Conservation (phyloP, 192 early-diverging fungal species). For the Coemansia sp. region DNA sequence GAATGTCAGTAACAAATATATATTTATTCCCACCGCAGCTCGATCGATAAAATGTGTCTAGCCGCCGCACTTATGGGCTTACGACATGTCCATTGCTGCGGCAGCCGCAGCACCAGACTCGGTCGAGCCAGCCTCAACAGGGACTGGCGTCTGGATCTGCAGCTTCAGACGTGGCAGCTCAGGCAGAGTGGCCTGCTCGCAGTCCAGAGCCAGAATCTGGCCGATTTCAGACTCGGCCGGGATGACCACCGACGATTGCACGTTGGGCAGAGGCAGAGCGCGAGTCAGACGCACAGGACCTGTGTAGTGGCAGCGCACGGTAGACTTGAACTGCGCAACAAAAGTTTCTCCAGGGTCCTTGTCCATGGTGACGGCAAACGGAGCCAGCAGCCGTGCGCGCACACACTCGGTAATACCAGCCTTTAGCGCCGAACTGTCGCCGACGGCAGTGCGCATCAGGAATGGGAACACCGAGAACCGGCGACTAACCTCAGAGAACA, state of each 20-base stretch:
- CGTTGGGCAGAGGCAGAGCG: constrained; percentile 67
- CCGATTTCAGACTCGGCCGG: constrained; percentile 43
- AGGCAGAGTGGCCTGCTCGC: constrained; percentile 28
- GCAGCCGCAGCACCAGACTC: neutral
- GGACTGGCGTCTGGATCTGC: constrained; percentile 25
- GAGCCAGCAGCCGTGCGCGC: constrained; percentile 60
- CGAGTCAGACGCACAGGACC: constrained; percentile 68
- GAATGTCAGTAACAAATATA: too few relatives aligned
- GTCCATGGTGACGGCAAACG: constrained; percentile 62
- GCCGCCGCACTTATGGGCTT: neutral
- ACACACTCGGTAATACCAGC: constrained; percentile 72
- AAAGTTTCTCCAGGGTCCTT: constrained; percentile 47
- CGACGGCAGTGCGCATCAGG: constrained; percentile 54
- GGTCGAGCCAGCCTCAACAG: constrained; percentile 4
- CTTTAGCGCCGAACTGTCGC: constrained; percentile 28
- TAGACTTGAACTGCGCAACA: constrained; percentile 75
- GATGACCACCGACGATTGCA: constrained; percentile 67
- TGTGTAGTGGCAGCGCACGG: constrained; percentile 60
- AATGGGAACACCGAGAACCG: constrained; percentile 74
- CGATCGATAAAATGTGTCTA: neutral
- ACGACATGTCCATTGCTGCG: constrained; percentile 31
- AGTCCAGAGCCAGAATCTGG: constrained; percentile 43
- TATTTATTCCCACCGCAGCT: too few relatives aligned
- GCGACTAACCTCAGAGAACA: constrained; percentile 62
- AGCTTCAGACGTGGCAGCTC: constrained; percentile 44